Evolutionary conservation across 352 stramenopile genomes (phyloP).

Genomic region (Thalassiosira delicatula): DNA sequence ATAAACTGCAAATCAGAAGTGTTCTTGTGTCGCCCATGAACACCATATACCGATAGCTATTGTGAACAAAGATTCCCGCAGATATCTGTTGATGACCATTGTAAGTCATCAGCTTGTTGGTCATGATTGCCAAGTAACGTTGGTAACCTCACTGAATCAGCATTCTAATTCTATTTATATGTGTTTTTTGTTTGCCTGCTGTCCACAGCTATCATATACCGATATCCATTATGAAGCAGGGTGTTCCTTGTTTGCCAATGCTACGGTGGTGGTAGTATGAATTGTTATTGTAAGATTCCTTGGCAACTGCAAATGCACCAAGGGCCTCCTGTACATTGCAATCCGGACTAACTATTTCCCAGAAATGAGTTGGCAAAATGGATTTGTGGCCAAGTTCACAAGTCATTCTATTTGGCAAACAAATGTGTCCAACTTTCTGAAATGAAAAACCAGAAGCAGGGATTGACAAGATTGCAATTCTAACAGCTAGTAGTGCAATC

Average conservation of each 20-base stretch:
- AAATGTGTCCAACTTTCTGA: background rate
- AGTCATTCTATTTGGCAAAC: background rate
- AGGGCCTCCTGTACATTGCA: background rate
- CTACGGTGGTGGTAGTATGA: background rate
- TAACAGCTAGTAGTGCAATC: no score
- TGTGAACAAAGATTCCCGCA: no score
- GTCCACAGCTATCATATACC: background rate
- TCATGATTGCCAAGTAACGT: no score
- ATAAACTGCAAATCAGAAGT: no score
- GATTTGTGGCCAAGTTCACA: background rate
- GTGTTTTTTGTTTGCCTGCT: no score
- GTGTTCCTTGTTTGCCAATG: background rate
- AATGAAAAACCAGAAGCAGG: background rate
- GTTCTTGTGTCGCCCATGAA: no score
- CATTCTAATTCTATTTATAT: no score
- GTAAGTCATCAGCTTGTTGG: no score
- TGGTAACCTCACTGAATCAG: no score
- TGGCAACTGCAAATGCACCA: background rate
- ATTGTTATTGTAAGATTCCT: background rate
- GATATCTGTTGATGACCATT: no score
- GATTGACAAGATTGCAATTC: no score
- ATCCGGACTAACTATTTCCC: background rate
- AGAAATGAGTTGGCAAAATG: background rate
- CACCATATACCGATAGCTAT: no score
- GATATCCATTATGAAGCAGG: background rate